Conservation (phyloP, 371 early-diverging fungal species). For the Rhizopus delemar region DNA sequence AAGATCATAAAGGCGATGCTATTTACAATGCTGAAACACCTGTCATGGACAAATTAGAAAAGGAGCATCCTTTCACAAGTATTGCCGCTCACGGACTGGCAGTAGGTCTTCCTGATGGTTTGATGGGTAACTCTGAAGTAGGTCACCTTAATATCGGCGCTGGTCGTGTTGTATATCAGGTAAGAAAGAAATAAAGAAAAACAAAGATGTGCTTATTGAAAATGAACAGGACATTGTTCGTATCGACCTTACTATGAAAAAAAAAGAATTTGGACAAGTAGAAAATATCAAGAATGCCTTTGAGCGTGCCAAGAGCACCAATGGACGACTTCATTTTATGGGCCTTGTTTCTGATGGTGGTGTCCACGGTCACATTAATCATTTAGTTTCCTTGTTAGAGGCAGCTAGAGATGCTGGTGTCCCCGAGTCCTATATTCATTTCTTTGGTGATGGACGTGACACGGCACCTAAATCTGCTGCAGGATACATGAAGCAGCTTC, state of each 20-base stretch:
- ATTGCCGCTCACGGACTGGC: slow-evolving; percentile 95
- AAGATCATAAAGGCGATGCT: slow-evolving; percentile 83
- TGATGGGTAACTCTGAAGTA: slow-evolving; percentile 99
- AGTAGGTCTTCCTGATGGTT: slow-evolving; percentile 97
- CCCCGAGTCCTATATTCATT: slow-evolving; percentile 92
- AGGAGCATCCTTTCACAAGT: slow-evolving; percentile 71
- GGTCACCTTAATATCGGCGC: slow-evolving; percentile 99
- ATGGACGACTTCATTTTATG: slow-evolving; percentile 92
- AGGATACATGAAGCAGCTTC: slow-evolving; percentile 74
- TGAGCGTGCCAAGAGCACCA: slow-evolving; percentile 80
- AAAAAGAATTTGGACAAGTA: slow-evolving; percentile 74
- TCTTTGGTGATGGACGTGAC: slow-evolving; percentile 99
- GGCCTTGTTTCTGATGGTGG: slow-evolving; percentile 99
- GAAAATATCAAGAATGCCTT: slow-evolving; percentile 82
- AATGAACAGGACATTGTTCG: slow-evolving; percentile 89
- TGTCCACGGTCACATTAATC: slow-evolving; percentile 98
- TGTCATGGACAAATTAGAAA: slow-evolving; percentile 83
- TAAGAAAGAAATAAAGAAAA: slow-evolving; percentile 26
- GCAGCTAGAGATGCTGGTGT: slow-evolving; percentile 84
- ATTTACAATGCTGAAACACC: slow-evolving; percentile 94
- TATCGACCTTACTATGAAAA: slow-evolving; percentile 88
- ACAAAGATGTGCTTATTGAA: not conserved
- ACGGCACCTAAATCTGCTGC: slow-evolving; percentile 89
- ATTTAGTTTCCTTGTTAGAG: slow-evolving; percentile 82
- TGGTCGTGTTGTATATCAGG: slow-evolving; percentile 98